Evolutionary conservation across 768 basidiomycete species (phyloP).

Genomic region (Podaxis sp.): DNA sequence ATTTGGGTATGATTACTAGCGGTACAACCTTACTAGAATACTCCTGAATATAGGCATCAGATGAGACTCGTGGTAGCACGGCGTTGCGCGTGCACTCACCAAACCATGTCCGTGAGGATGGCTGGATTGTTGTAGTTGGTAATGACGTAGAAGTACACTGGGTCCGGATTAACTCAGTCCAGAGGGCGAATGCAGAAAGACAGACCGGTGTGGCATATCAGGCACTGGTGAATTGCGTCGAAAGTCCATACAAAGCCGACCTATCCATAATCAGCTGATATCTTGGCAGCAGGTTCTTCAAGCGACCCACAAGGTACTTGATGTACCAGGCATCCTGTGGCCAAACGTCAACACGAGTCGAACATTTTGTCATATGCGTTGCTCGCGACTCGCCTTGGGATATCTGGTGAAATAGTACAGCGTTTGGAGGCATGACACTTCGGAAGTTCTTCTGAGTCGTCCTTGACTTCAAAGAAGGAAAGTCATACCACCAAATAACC

Average conservation of each 20-base stretch:
- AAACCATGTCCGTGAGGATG: slow-evolving; percentile 39
- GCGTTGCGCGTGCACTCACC: slow-evolving; percentile 33
- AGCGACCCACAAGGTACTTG: slow-evolving; percentile 40
- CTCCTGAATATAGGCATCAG: slow-evolving; percentile 34
- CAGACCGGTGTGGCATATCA: slow-evolving; percentile 54
- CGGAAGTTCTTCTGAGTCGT: neutral
- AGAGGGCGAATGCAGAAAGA: neutral
- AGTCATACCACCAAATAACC: slow-evolving; percentile 51
- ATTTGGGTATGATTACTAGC: neutral
- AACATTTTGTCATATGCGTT: slow-evolving; percentile 8
- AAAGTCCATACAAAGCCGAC: slow-evolving; percentile 48
- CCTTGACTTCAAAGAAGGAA: neutral
- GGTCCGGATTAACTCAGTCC: neutral
- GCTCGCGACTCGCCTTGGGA: slow-evolving; percentile 27
- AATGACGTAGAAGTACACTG: slow-evolving; percentile 54
- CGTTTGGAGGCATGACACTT: slow-evolving; percentile 56
- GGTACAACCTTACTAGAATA: slow-evolving; percentile 38
- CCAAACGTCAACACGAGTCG: neutral
- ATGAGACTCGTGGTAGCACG: neutral
- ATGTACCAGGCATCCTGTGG: slow-evolving; percentile 49
- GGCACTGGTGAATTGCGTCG: slow-evolving; percentile 50
- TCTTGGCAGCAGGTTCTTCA: neutral
- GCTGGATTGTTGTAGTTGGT: slow-evolving; percentile 47
- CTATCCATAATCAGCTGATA: slow-evolving; percentile 21
- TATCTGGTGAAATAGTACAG: slow-evolving; percentile 56